Evolutionary conservation across 2,329 filamentous ascomycete species (phyloP), one percentile per base, ranked within the genome.

Genomic region (Purpureocillium lavendulum): DNA sequence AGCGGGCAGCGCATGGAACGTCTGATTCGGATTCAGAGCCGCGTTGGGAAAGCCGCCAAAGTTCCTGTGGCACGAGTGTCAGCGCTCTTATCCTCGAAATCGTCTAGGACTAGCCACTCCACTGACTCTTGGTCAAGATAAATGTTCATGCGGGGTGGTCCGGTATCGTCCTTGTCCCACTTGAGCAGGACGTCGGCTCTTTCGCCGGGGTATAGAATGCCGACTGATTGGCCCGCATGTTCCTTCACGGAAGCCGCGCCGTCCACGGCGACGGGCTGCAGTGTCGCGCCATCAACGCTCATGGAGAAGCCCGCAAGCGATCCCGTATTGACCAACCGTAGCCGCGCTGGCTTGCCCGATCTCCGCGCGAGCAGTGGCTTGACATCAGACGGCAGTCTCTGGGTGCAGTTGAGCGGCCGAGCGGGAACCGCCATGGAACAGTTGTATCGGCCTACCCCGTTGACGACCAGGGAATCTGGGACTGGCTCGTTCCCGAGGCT

Each of bases 401-500:
- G 30, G 7, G 38, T 45, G 42, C 52, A 55, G 29, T 43, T 36
- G 8, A 57, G 33, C 0, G 53, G 54, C 4, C 47, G 40, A 1
- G 52, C 51, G 7, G 52, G 52, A 18, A 53, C 47, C 1, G 49
- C 52, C 52, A 52, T 49, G 14, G 55, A 52, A 37, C 56, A 59
- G 36, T 58, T 44, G 36, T 52, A 60, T 17, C 51, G 45, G 2
- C 55, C 55, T 2, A 41, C 46, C 15, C 61, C 61, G 45, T 65
- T 65, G 30, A 65, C 50, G 4, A 64, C 58, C 3, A 58, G 35
- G 1, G 57, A 58, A 12, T 53, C 49, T 0, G 57, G 57, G 1
- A 57, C 55, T 2, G 54, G 56, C 2, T 66, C 61, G 59, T 65
- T 73, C 7, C 70, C 62, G 2, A 69, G 51, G 1, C 48, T 51